Evolutionary conservation across 305 asterid species (phyloP).

Genomic region (Rubia balearica): DNA sequence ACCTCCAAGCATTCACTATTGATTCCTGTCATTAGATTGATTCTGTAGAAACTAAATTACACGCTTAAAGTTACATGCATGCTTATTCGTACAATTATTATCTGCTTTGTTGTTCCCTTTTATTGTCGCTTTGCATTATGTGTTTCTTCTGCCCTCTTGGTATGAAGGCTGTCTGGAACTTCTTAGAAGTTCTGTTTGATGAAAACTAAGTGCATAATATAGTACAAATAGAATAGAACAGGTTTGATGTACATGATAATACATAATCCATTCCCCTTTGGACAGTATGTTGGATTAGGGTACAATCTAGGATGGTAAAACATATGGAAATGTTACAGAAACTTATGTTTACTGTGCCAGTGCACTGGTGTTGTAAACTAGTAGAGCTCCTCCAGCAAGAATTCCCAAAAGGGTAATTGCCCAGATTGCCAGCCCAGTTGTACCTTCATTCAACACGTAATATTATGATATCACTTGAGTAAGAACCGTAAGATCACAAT

Average conservation of each 20-base stretch:
- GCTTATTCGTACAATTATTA: background rate
- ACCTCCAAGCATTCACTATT: background rate
- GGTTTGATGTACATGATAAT: slow-evolving; percentile 6
- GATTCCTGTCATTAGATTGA: background rate
- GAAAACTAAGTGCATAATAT: background rate
- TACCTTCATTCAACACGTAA: slow-evolving; percentile 23
- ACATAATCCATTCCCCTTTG: background rate
- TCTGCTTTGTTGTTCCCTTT: background rate
- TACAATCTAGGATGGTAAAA: slow-evolving; percentile 5
- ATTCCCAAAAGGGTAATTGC: slow-evolving; percentile 43
- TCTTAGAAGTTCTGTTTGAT: background rate
- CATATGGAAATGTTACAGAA: background rate
- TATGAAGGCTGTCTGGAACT: background rate
- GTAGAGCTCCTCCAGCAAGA: slow-evolving; percentile 92
- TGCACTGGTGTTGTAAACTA: slow-evolving; percentile 95
- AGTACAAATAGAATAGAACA: background rate
- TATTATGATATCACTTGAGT: background rate
- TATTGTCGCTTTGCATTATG: background rate
- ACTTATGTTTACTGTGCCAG: slow-evolving; percentile 50
- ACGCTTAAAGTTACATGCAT: background rate
- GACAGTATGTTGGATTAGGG: background rate
- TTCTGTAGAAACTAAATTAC: background rate
- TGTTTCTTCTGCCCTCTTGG: background rate
- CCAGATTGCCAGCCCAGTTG: slow-evolving; percentile 47
- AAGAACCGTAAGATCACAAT: background rate